Percentiles rank a stretch among this genome's conserved stretches.
Conservation (phyloP, 176 grass and related monocot species). For the Guadua angustifolia region DNA sequence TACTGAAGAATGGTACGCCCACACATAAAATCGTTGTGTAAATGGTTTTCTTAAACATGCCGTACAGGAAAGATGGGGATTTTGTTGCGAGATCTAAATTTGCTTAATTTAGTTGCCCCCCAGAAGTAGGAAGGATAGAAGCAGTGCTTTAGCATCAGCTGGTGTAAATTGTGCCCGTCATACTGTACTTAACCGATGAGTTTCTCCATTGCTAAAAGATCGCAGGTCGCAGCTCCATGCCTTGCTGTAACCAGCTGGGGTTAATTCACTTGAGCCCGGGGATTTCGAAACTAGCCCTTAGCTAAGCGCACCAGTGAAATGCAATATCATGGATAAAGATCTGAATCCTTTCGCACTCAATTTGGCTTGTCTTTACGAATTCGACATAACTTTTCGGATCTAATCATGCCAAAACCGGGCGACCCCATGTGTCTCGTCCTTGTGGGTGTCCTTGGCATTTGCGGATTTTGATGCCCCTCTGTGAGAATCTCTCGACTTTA, state of each 20-base stretch:
- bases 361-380: conserved; percentile 7
- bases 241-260: conserved; percentile 15
- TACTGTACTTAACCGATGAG: not conserved
- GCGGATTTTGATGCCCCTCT: not conserved
- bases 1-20: not conserved
- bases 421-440: conserved; percentile 2
- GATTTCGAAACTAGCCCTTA: not conserved
- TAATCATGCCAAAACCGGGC: conserved; percentile 10
- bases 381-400: not conserved
- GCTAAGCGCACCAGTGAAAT: not conserved
- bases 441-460: not conserved
- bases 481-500: conserved; percentile 7
- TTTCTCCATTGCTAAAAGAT: not conserved
- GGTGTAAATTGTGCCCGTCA: conserved; percentile 21
- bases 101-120: not conserved
- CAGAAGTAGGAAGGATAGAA: not conserved
- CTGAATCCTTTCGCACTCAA: not conserved
- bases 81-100: conserved; percentile 26
- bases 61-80: conserved; percentile 15
- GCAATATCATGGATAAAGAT: not conserved
- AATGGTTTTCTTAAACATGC: conserved; percentile 14
- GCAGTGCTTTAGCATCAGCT: conserved; percentile 8
- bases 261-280: not conserved
- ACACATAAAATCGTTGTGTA: conserved; percentile 27
- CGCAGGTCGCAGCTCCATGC: not conserved